Conservation (phyloP, 2,329 filamentous ascomycete species). For the Cercospora citrullina region DNA sequence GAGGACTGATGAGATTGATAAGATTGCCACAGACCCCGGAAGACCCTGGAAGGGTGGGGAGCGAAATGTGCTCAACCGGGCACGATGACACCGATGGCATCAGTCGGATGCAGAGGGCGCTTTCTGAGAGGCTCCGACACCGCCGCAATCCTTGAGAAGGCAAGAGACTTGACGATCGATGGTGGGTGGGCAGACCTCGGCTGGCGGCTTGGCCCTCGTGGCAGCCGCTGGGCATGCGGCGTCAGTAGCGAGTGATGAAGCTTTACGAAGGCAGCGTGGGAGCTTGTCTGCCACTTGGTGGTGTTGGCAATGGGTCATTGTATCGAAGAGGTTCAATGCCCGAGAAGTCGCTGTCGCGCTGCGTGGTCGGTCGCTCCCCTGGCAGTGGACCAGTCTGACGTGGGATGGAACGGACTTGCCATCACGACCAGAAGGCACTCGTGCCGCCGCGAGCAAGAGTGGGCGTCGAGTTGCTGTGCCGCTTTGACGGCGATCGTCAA, state of each 20-base stretch:
- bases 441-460: neutral
- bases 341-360: neutral
- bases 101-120: neutral
- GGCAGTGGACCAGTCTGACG: neutral
- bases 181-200: conserved; percentile 7
- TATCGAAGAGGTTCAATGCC: neutral
- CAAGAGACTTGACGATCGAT: neutral
- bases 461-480: neutral
- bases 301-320: neutral
- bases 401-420: neutral
- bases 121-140: neutral
- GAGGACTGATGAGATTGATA: conserved; percentile 6
- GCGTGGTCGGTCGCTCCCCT: neutral
- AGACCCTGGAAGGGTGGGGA: neutral
- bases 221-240: neutral
- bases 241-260: neutral
- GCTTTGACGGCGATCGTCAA: neutral
- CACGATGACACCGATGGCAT: neutral
- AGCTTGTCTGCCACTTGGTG: neutral
- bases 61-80: neutral
- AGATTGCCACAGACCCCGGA: neutral
- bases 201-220: conserved; percentile 8
- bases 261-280: neutral
- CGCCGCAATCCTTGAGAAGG: neutral
- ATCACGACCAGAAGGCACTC: neutral